Percentiles rank a stretch among this genome's conserved stretches.
Conservation (phyloP, 768 basidiomycete genomes). For the Leucocoprinus leucothites region DNA sequence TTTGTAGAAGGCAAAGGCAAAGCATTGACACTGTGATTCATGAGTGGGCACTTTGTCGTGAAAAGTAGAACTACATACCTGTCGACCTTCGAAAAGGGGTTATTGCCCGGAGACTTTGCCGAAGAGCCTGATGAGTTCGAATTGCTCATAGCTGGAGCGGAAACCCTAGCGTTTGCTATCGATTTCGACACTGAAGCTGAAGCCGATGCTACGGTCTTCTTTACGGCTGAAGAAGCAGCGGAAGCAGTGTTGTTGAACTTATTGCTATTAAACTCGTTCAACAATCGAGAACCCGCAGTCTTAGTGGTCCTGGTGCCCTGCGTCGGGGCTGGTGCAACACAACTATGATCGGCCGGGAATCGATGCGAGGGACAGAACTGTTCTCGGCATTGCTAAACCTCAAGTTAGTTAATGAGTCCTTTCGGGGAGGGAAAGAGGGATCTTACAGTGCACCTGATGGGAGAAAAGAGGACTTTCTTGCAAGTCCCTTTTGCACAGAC, state of each 20-base stretch:
- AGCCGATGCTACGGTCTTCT: constrained; percentile 9
- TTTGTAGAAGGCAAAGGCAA: constrained; percentile 19
- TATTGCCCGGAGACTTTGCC: constrained; percentile 18
- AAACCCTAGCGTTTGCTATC: constrained; percentile 22
- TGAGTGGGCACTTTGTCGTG: constrained; percentile 53
- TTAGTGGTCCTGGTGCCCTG: constrained; percentile 15
- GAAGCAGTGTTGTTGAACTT: constrained; percentile 36
- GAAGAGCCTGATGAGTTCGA: constrained; percentile 15
- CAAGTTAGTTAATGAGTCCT: neutral
- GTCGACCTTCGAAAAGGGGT: constrained; percentile 49
- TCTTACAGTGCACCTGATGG: constrained; percentile 74
- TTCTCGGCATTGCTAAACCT: constrained; percentile 57
- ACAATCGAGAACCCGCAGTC: constrained; percentile 16
- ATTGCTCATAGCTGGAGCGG: constrained; percentile 18
- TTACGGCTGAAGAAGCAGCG: constrained; percentile 24
- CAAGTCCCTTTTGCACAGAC: constrained; percentile 61
- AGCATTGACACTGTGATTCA: constrained; percentile 52
- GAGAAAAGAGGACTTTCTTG: constrained; percentile 70
- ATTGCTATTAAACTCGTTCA: constrained; percentile 39
- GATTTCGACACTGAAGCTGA: constrained; percentile 27
- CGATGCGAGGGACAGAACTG: constrained; percentile 80
- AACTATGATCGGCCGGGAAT: constrained; percentile 71
- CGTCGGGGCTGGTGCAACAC: constrained; percentile 27
- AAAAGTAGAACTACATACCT: constrained; percentile 51
- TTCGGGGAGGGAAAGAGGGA: neutral